Evolutionary conservation across 139 green algal species (phyloP).

Genomic region (Marvania coccoides): DNA sequence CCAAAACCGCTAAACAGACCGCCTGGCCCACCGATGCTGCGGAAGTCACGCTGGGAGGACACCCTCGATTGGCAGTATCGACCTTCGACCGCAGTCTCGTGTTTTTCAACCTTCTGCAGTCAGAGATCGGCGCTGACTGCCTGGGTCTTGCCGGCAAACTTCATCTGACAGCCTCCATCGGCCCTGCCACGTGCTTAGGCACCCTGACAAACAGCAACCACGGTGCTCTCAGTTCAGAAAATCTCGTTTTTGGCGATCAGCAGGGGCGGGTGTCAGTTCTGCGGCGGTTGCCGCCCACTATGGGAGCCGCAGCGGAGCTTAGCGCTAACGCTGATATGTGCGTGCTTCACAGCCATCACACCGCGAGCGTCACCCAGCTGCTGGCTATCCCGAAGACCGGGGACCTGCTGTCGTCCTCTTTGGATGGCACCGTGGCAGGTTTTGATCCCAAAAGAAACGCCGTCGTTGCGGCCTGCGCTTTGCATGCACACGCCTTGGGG

Average conservation of each 20-base stretch:
- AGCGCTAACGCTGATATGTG: not conserved
- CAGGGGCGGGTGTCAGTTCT: not conserved
- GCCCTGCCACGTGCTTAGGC: not conserved
- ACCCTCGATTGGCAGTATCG: not conserved
- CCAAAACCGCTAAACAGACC: too few species aligned
- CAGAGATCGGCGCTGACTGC: not conserved
- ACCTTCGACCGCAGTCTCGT: not conserved
- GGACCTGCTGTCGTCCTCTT: slow-evolving; percentile 52
- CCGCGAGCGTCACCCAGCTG: slow-evolving; percentile 34
- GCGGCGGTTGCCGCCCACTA: not conserved
- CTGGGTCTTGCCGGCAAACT: not conserved
- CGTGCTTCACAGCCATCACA: not conserved
- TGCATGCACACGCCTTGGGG: slow-evolving; percentile 59
- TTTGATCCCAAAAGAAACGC: slow-evolving; percentile 31
- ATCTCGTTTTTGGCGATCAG: not conserved
- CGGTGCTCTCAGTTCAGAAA: not conserved
- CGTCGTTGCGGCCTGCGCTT: slow-evolving; percentile 6
- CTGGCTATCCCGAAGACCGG: slow-evolving; percentile 59
- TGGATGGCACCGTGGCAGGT: slow-evolving; percentile 64
- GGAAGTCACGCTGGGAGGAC: not conserved
- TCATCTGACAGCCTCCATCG: not conserved
- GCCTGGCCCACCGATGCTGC: not conserved
- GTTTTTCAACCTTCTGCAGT: not conserved
- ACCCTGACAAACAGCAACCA: not conserved
- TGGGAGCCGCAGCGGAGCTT: not conserved